Percentiles rank a stretch among this genome's conserved stretches.
These are phyloP conservation scores for Verbascum thapsus DNA, from an alignment of 257 asterid species.

Conservation along the genomic window DNA sequence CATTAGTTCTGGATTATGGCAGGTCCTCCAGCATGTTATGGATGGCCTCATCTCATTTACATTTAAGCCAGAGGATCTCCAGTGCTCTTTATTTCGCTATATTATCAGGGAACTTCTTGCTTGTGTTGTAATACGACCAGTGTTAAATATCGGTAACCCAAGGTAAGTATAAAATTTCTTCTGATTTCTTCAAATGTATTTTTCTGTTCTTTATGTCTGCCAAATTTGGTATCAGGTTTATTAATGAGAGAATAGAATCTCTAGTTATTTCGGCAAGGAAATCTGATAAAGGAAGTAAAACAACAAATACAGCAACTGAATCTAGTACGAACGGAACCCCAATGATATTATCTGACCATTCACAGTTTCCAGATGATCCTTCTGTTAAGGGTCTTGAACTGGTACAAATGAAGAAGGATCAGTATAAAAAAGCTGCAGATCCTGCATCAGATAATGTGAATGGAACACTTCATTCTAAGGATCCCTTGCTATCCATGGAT, in stretches of 20 bases:
- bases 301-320: slow-evolving; percentile 41
- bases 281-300: slow-evolving; percentile 55
- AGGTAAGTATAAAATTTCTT: slow-evolving; percentile 49
- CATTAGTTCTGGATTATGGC: slow-evolving; percentile 36
- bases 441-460: slow-evolving; percentile 38
- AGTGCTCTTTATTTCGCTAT: slow-evolving; percentile 75
- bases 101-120: slow-evolving; percentile 90
- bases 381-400: slow-evolving; percentile 87
- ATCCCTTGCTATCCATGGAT: slow-evolving; percentile 85
- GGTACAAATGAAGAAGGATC: slow-evolving; percentile 84
- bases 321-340: slow-evolving; percentile 47
- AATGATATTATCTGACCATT: slow-evolving; percentile 50
- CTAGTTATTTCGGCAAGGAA: slow-evolving; percentile 60
- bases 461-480: slow-evolving; percentile 57
- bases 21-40: slow-evolving; percentile 98
- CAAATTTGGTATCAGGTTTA: slow-evolving; percentile 68
- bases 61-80: slow-evolving; percentile 77
- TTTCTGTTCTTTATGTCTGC: slow-evolving; percentile 37
- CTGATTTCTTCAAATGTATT: slow-evolving; percentile 26
- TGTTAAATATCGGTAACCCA: slow-evolving; percentile 87
- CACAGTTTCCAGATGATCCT: slow-evolving; percentile 73
- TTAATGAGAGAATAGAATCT: slow-evolving; percentile 90
- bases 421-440: slow-evolving; percentile 35
- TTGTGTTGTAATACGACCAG: slow-evolving; percentile 88
- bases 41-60: slow-evolving; percentile 82